These are phyloP conservation scores for Paratinospora sagittata DNA, from an alignment of 164 flowering plant species.

Conservation along the genomic window DNA sequence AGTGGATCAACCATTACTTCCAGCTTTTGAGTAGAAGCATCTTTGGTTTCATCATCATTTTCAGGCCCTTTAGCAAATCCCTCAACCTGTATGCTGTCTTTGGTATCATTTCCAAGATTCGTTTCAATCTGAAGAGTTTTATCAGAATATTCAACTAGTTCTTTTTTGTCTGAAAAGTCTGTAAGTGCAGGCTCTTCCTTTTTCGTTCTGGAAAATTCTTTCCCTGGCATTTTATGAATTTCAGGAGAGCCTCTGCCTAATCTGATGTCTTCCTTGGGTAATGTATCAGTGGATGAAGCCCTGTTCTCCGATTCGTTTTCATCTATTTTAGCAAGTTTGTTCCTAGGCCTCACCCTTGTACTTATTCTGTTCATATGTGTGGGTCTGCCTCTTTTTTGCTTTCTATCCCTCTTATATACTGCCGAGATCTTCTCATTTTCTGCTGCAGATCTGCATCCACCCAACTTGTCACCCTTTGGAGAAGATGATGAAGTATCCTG, in stretches of 20 bases:
- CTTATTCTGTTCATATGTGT: slow-evolving; percentile 28
- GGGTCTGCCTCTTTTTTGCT: slow-evolving; percentile 49
- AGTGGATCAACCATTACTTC: slow-evolving; percentile 58
- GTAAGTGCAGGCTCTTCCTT: slow-evolving; percentile 15
- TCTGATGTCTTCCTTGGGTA: slow-evolving; percentile 11
- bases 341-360: slow-evolving; percentile 33
- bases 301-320: slow-evolving; percentile 43
- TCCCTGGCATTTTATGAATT: background rate
- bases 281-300: slow-evolving; percentile 28
- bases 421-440: slow-evolving; percentile 11
- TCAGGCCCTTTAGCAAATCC: background rate
- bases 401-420: slow-evolving; percentile 22
- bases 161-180: slow-evolving; percentile 17
- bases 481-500: slow-evolving; percentile 15
- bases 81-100: slow-evolving; percentile 10
- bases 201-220: slow-evolving; percentile 10
- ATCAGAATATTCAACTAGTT: slow-evolving; percentile 8
- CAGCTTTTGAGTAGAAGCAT: slow-evolving; percentile 23
- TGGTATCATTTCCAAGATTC: slow-evolving; percentile 5
- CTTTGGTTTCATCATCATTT: background rate
- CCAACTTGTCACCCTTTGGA: slow-evolving; percentile 17
- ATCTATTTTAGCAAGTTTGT: slow-evolving; percentile 43
- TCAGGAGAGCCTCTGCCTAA: slow-evolving; percentile 5
- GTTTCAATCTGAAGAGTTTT: slow-evolving; percentile 15
- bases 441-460: slow-evolving; percentile 10